phyloP scores from a whole-genome alignment of 2,329 filamentous ascomycete species.

The Juglanconis juglandina region DNA sequence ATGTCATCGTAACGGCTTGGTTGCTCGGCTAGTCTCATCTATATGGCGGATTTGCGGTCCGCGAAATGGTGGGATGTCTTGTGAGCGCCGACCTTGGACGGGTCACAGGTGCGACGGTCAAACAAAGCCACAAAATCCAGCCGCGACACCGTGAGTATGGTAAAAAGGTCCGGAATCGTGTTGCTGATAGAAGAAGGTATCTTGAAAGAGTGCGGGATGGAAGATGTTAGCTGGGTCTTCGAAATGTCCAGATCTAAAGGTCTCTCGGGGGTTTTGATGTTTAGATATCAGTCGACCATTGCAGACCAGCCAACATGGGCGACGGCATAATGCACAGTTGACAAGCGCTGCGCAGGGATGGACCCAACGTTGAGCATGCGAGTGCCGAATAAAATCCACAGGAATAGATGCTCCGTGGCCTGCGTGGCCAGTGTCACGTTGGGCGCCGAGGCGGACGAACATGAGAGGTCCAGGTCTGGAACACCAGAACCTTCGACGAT shows the following conservation, averaged over 20 bases:
- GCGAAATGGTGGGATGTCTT: neutral
- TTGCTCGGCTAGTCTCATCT: neutral
- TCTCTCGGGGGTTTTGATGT: neutral
- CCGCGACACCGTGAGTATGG: neutral
- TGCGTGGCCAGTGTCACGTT: neutral
- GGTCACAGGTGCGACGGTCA: neutral
- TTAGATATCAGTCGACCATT: neutral
- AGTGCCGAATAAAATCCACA: neutral
- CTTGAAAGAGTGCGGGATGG: neutral
- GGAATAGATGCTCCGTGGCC: neutral
- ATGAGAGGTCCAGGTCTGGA: slow-evolving; percentile 3
- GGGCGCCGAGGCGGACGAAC: neutral
- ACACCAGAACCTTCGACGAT: neutral
- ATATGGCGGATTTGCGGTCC: neutral
- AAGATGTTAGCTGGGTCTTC: neutral
- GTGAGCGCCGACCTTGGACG: neutral
- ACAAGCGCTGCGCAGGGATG: slow-evolving; percentile 14
- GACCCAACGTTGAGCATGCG: neutral
- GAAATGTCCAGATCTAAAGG: neutral
- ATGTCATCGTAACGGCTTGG: neutral
- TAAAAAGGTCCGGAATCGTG: neutral
- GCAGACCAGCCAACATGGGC: neutral
- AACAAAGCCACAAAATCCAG: neutral
- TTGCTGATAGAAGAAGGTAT: neutral
- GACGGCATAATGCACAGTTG: slow-evolving; percentile 7